Conservation (phyloP, 2,329 filamentous ascomycete species). For the Aspergillus flavus region DNA sequence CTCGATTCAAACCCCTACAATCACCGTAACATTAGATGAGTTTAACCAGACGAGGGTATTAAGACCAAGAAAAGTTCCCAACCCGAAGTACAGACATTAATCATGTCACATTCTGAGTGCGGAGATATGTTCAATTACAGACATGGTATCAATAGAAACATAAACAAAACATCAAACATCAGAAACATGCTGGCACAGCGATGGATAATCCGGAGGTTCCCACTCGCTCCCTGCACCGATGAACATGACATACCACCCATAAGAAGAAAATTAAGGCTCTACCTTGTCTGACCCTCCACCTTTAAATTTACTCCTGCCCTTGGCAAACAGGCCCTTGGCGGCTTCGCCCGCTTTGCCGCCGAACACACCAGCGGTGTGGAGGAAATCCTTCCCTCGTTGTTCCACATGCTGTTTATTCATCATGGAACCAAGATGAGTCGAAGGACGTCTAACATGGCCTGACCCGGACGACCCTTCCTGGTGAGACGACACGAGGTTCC, state of each 20-base stretch:
- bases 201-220: slow-evolving; percentile 11
- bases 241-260: slow-evolving; percentile 25
- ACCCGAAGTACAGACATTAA: slow-evolving; percentile 22
- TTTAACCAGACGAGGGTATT: slow-evolving; percentile 8
- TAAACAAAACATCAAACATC: background rate
- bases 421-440: slow-evolving; percentile 40
- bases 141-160: slow-evolving; percentile 15
- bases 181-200: slow-evolving; percentile 16
- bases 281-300: slow-evolving; percentile 72
- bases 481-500: slow-evolving; percentile 32
- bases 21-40: slow-evolving; percentile 10
- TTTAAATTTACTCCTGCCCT: slow-evolving; percentile 81
- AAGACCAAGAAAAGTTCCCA: slow-evolving; percentile 9
- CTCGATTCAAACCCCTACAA: slow-evolving; percentile 34
- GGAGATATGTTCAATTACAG: slow-evolving; percentile 30
- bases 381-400: slow-evolving; percentile 82
- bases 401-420: slow-evolving; percentile 67
- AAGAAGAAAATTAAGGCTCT: slow-evolving; percentile 66
- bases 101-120: slow-evolving; percentile 29
- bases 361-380: slow-evolving; percentile 76
- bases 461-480: slow-evolving; percentile 36
- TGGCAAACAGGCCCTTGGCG: slow-evolving; percentile 87
- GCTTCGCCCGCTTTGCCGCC: slow-evolving; percentile 73
- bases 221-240: slow-evolving; percentile 2
- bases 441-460: slow-evolving; percentile 39